phyloP scores from a whole-genome alignment of 345 rosid species.

The Aegle marmelos region DNA sequence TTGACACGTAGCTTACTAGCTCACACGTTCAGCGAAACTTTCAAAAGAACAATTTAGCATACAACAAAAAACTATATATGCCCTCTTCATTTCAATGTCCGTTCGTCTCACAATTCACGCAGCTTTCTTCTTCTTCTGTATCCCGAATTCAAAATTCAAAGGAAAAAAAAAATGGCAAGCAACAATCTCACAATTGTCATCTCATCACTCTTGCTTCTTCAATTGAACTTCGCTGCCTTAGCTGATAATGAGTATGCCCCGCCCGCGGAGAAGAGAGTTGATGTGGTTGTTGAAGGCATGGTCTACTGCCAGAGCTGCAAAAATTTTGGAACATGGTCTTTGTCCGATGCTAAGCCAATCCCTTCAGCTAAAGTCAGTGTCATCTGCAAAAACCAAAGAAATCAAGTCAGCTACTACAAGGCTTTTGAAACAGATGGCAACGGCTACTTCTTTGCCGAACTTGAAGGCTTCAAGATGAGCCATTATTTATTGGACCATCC shows the following conservation, averaged over 20 bases:
- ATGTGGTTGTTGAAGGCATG: conserved; percentile 72
- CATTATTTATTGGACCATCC: conserved; percentile 65
- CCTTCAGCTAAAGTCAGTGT: conserved; percentile 67
- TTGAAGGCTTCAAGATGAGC: conserved; percentile 49
- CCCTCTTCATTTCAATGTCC: not conserved
- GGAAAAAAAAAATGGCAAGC: conserved; percentile 36
- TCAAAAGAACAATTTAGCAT: not conserved
- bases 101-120: not conserved
- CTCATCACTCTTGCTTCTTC: conserved; percentile 31
- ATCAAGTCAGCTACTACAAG: conserved; percentile 61
- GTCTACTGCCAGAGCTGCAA: conserved; percentile 85
- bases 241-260: conserved; percentile 26
- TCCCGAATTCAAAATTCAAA: not conserved
- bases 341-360: conserved; percentile 62
- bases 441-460: conserved; percentile 76
- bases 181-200: conserved; percentile 21
- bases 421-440: conserved; percentile 48
- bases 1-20: conserved; percentile 25
- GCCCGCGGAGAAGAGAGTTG: conserved; percentile 32
- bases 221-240: conserved; percentile 17
- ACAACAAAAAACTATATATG: conserved; percentile 22
- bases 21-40: conserved; percentile 30
- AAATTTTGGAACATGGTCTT: conserved; percentile 64
- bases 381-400: conserved; percentile 57
- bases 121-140: not conserved